phyloP scores from a whole-genome alignment of 495 filamentous ascomycete species.

The Penicillium crystallinum region DNA sequence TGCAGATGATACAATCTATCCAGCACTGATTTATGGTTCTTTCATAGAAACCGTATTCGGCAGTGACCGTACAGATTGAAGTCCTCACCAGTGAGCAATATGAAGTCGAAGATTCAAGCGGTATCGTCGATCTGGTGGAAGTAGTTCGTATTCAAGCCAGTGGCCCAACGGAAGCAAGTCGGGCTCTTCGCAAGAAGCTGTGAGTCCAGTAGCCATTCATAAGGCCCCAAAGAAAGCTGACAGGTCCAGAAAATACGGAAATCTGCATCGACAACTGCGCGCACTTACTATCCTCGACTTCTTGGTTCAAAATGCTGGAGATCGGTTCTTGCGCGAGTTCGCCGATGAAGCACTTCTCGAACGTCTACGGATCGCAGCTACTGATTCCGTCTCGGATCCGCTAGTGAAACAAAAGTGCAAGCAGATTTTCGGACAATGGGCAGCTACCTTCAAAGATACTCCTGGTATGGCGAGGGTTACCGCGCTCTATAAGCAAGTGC shows the following conservation, averaged over 20 bases:
- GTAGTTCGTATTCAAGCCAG: conserved; percentile 83
- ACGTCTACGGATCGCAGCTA: conserved; percentile 80
- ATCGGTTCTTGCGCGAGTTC: conserved; percentile 80
- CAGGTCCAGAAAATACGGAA: conserved; percentile 77
- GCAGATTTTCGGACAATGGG: conserved; percentile 84
- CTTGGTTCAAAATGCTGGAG: conserved; percentile 89
- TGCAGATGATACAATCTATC: not conserved
- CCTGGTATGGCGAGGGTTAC: conserved; percentile 77
- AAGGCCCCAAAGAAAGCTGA: conserved; percentile 12
- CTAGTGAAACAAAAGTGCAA: conserved; percentile 83
- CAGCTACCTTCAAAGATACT: conserved; percentile 71
- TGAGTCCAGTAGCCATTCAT: conserved; percentile 35
- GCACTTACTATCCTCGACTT: conserved; percentile 89
- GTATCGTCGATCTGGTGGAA: conserved; percentile 91
- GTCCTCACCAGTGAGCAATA: conserved; percentile 83
- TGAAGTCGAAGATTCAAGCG: conserved; percentile 84
- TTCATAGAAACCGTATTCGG: conserved; percentile 79
- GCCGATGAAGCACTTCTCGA: conserved; percentile 92
- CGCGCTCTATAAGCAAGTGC: conserved; percentile 73
- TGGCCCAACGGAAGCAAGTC: conserved; percentile 83
- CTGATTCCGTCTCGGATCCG: conserved; percentile 76
- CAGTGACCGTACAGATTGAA: conserved; percentile 92
- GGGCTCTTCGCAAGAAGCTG: conserved; percentile 95
- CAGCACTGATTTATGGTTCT: conserved; percentile 3
- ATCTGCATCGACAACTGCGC: conserved; percentile 81